These are phyloP conservation scores for Neofusicoccum ribis DNA, from an alignment of 2,329 filamentous ascomycete species.

Conservation along the genomic window DNA sequence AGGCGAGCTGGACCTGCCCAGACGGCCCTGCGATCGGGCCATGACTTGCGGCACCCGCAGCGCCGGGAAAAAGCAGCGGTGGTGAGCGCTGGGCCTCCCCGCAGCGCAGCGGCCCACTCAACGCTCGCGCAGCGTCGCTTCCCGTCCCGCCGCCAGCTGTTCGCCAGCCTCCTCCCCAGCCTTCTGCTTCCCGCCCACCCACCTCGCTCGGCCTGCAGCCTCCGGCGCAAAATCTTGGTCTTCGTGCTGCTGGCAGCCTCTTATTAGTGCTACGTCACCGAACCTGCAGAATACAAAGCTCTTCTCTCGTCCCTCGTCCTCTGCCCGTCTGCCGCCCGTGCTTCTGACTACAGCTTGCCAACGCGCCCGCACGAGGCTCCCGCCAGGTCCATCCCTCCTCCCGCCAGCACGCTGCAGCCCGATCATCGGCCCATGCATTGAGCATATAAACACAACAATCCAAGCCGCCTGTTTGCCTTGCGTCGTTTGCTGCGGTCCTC, in stretches of 20 bases:
- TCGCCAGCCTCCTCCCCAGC: constrained; percentile 11
- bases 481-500: not conserved
- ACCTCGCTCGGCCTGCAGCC: not conserved
- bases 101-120: not conserved
- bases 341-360: not conserved
- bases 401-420: not conserved
- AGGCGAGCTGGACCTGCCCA: too few relatives aligned
- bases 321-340: not conserved
- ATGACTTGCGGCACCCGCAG: not conserved
- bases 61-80: not conserved
- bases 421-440: not conserved
- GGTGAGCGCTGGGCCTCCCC: not conserved
- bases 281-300: not conserved
- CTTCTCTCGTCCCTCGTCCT: not conserved
- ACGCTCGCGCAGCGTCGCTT: not conserved
- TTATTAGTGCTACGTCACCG: constrained; percentile 9
- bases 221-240: not conserved
- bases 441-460: not conserved
- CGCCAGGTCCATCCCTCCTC: not conserved
- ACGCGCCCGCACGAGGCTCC: not conserved
- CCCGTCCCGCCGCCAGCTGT: not conserved
- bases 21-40: not conserved
- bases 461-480: not conserved
- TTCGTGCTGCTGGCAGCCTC: not conserved
- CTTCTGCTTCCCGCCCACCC: not conserved